Evolutionary conservation across 2,329 filamentous ascomycete genomes (phyloP), one percentile per base, ranked within the genome.

Genomic region (Cladophialophora psammophila): DNA sequence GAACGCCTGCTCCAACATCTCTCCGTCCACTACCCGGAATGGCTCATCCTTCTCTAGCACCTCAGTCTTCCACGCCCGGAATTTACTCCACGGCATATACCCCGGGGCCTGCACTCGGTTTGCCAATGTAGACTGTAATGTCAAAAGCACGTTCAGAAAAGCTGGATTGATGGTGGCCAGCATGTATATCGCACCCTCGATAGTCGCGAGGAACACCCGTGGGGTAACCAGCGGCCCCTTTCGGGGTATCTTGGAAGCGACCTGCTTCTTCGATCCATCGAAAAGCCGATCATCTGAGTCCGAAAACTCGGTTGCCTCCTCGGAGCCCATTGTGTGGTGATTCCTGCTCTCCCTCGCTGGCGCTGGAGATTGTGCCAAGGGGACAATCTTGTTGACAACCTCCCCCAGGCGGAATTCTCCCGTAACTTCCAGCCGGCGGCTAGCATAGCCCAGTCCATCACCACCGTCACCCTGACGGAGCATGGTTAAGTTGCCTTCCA

Each of bases 101-200:
- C 95, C 95, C 0, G 91, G 86, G 0, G 87, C 88, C 40, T 86
- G 81, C 34, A 97, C 84, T 5, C 87, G 82, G 3, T 85, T 82
- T 5, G 90, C 88, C 64, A 98, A 85, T 42, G 85, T 87, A 0
- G 82, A 81, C 77, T 99, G 95, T 63, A 99, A 87, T 0, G 87
- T 88, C 79, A 97, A 90, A 32, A 99, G 85, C 12, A 96, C 83
- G 72, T 96, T 91, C 75, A 93, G 90, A 61, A 91, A 88, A 3
- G 85, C 78, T 0, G 90, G 84, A 2, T 89, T 84, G 71, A 99
- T 93, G 6, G 91, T 86, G 0, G 91, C 93, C 74, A 73, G 94
- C 70, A 99, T 87, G 78, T 97, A 97, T 57, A 99, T 90, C 0
- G 91, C 91, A 32, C 95, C 95, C 77, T 98, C 94, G 56, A 94